These are phyloP conservation scores for Scedosporium dehoogii DNA, from an alignment of 2,329 filamentous ascomycete genomes.

Conservation along the genomic window DNA sequence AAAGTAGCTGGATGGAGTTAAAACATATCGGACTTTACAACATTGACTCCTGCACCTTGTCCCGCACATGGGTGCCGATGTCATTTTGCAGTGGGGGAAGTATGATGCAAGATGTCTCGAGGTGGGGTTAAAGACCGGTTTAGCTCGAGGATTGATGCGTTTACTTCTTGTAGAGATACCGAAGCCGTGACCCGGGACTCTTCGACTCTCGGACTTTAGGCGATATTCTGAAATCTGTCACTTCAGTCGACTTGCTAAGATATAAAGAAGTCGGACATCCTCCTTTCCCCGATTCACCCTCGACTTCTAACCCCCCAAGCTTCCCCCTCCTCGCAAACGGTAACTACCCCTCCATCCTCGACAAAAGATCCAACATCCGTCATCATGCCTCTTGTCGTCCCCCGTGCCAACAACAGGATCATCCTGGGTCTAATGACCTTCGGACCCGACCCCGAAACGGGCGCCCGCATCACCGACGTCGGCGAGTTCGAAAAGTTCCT, in stretches of 20 bases:
- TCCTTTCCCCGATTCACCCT: not conserved
- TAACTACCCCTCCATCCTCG: not conserved
- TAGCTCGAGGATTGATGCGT: not conserved
- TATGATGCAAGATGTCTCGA: not conserved
- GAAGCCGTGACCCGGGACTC: too few species aligned
- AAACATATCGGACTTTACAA: too few species aligned
- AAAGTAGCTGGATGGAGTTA: too few species aligned
- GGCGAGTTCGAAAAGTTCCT: constrained; percentile 62
- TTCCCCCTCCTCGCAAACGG: not conserved
- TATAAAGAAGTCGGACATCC: not conserved
- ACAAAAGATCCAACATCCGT: not conserved
- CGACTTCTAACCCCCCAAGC: not conserved
- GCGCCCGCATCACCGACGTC: constrained; percentile 60
- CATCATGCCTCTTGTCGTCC: constrained; percentile 37
- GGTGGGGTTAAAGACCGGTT: not conserved
- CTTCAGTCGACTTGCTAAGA: not conserved
- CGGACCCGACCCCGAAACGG: constrained; percentile 50
- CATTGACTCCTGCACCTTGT: too few species aligned
- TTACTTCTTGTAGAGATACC: too few species aligned
- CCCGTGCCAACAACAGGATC: constrained; percentile 48
- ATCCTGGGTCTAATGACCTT: constrained; percentile 86
- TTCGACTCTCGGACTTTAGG: not conserved
- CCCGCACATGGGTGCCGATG: too few species aligned
- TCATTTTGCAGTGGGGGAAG: not conserved
- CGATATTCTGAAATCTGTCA: not conserved